Conservation (phyloP, 495 filamentous ascomycete genomes). For the Clohesyomyces aquaticus region DNA sequence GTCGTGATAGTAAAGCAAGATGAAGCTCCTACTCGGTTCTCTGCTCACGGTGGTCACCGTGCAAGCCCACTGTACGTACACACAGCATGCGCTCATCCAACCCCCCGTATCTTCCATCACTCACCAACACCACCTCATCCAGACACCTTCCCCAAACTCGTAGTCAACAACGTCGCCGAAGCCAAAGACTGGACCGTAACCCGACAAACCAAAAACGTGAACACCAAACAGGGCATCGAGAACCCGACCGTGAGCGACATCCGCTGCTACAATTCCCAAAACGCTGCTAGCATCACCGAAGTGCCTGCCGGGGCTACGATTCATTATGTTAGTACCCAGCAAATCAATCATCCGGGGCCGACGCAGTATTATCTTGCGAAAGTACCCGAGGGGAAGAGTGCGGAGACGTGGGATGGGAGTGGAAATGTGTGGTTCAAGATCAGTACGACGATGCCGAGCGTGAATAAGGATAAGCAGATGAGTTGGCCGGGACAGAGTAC, state of each 20-base stretch:
- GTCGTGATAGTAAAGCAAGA: constrained; percentile 6
- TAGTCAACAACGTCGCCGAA: constrained; percentile 33
- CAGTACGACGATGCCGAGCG: constrained; percentile 33
- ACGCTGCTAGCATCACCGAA: constrained; percentile 19
- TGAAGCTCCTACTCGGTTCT: constrained; percentile 21
- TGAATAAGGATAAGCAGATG: constrained; percentile 37
- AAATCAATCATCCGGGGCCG: constrained; percentile 37
- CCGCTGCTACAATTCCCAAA: constrained; percentile 30
- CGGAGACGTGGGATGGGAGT: constrained; percentile 30
- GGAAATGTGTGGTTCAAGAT: constrained; percentile 39
- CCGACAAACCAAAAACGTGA: constrained; percentile 33
- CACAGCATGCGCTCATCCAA: background rate
- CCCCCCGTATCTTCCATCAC: too few relatives aligned
- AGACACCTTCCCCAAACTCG: constrained; percentile 37
- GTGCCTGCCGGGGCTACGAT: constrained; percentile 36
- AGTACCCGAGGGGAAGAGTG: constrained; percentile 19
- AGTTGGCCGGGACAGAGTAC: constrained; percentile 39
- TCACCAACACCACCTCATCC: background rate
- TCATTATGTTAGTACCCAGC: constrained; percentile 37
- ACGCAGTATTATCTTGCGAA: constrained; percentile 39
- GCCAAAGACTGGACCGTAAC: constrained; percentile 36
- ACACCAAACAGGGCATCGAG: constrained; percentile 37
- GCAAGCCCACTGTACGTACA: constrained; percentile 34
- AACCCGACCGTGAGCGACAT: constrained; percentile 36
- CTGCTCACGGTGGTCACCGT: constrained; percentile 23